Evolutionary conservation across 2,329 filamentous ascomycete genomes (phyloP), one percentile per base, ranked within the genome.

Genomic region (Akanthomyces dipterigenus): DNA sequence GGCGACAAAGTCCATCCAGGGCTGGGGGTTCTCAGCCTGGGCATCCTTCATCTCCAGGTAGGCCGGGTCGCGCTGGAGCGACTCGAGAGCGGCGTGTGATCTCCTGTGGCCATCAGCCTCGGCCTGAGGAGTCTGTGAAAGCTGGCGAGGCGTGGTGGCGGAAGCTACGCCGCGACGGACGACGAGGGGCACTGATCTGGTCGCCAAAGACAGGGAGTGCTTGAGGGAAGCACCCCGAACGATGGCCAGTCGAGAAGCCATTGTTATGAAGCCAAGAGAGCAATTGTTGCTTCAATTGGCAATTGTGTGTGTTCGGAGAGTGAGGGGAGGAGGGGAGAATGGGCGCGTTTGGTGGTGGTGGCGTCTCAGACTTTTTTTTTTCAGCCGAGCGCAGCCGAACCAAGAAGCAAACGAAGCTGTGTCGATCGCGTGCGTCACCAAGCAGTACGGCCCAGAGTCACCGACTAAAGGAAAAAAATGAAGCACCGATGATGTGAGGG

Each of bases 1-100:
- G 62, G 88, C 83, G 60, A 89, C 81, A 70, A 96, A 96, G 45
- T 71, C 66, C 65, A 62, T 64, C 67, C 67, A 69, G 28, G 68
- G 66, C 50, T 65, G 55, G 16, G 63, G 61, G 55, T 67, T 63
- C 53, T 65, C 65, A 36, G 58, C 63, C 40, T 61, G 60, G 18
- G 64, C 64, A 34, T 62, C 49, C 48, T 65, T 63, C 66, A 69
- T 71, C 55, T 67, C 63, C n/a, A 51, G 45, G 53, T 65, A 70
- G 34, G 62, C 55, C 24, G 65, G 66, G n/a, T 69, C 65, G 51
- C 64, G 63, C 48, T 64, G 64, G 34, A 67, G 48, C 12, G 64
- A 51, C 26, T 66, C 64, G 9, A 61, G 50, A 5, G 63, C 50
- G 20, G 64, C 45, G 42, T 62, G 61, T 28, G 64, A 62, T 40